Evolutionary conservation across 257 asterid genomes (phyloP).

Genomic region (Salvia hispanica): DNA sequence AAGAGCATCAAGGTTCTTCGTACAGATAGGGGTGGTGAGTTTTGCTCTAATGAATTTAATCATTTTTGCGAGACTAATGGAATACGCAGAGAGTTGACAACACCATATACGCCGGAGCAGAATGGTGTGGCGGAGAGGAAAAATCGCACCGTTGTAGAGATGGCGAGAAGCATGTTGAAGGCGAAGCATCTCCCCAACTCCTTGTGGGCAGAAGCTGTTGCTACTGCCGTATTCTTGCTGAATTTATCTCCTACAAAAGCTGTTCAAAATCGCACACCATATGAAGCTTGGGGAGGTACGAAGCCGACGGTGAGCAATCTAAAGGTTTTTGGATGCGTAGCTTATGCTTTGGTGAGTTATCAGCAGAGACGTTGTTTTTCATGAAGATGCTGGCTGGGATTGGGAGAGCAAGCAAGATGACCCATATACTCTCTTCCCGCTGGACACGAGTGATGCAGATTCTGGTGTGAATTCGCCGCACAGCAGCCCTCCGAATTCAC

Average conservation of each 20-base stretch:
- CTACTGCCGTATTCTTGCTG: neutral
- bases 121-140: slow-evolving; percentile 30
- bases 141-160: slow-evolving; percentile 18
- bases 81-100: slow-evolving; percentile 20
- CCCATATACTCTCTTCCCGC: neutral
- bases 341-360: slow-evolving; percentile 13
- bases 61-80: slow-evolving; percentile 9
- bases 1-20: neutral
- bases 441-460: neutral
- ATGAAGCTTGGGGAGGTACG: neutral
- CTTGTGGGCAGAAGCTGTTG: slow-evolving; percentile 20
- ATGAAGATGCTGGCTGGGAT: slow-evolving; percentile 8
- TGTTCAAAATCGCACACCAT: neutral
- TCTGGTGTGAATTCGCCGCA: neutral
- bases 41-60: too few species aligned
- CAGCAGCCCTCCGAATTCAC: neutral
- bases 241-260: slow-evolving; percentile 7
- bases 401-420: slow-evolving; percentile 1
- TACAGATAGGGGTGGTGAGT: neutral
- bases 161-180: neutral
- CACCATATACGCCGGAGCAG: slow-evolving; percentile 27
- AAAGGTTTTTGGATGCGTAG: slow-evolving; percentile 12
- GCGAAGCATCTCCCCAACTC: neutral
- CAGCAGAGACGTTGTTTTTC: too few species aligned
- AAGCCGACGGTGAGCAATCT: neutral